Evolutionary conservation across 2,329 filamentous ascomycete species (phyloP), one percentile per base, ranked within the genome.

Genomic region (Stromatinia cepivora): DNA sequence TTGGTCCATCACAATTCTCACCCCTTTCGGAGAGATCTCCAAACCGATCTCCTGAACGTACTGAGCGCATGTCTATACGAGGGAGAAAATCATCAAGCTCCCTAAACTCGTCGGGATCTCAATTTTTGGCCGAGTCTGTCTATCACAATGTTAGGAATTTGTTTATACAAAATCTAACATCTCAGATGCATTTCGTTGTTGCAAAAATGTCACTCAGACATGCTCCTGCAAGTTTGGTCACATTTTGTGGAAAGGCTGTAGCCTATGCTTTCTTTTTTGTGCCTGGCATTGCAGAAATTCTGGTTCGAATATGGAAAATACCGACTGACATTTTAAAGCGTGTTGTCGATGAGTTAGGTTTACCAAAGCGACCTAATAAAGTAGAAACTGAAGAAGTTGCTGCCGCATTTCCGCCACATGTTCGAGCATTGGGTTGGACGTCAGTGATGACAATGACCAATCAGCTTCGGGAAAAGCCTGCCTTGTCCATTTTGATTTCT

Each of bases 221-320:
- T 76, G 79, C 79, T 17, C 79, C 79, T 28, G 79, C 79, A 50
- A 87, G 85, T 76, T 76, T 88, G 68, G 89, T 92, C 48, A 85
- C 87, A 2, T 92, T 92, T 75, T 90, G 88, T 74, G 90, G 90
- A 63, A 92, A 91, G 78, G 88, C 89, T 6, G 88, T 87, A 74
- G 89, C 90, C 6, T 92, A 91, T 79, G 89, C 89, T 13, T 92
- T 92, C 78, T 89, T 90, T 77, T 92, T 91, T 76, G 91, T 89
- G 69, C 88, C 89, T 13, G 89, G 89, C 25, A 84, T 92, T 71
- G 88, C 89, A 22, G 90, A 92, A 75, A 84, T 91, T 53, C 80
- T 92, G 70, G 84, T 90, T 25, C 83, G 88, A 48, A 78, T 92
- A 34, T 92, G 90, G 89, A 86, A 86, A 71, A 82, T 87, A 6